Conservation (phyloP, 148 eudicot genomes). For the Rhododendron molle region DNA sequence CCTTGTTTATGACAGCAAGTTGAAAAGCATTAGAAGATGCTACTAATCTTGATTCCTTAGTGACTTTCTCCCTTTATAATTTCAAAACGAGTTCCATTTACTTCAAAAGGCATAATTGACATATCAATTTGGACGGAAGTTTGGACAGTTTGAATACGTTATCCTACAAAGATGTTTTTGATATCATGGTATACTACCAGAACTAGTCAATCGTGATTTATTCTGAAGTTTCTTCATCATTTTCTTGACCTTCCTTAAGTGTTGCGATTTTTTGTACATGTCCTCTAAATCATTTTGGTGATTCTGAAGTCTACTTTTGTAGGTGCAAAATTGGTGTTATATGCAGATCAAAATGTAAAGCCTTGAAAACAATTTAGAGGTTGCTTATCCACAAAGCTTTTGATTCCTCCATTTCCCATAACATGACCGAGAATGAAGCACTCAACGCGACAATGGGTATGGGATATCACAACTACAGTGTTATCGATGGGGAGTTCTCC, state of each 20-base stretch:
- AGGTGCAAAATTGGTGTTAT: background rate
- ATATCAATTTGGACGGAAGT: background rate
- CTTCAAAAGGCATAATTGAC: background rate
- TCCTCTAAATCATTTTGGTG: background rate
- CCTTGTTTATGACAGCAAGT: background rate
- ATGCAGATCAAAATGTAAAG: background rate
- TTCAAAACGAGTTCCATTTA: background rate
- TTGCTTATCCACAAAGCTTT: background rate
- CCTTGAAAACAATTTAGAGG: background rate
- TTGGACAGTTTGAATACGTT: background rate
- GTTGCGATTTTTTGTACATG: background rate
- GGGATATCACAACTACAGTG: slow-evolving; percentile 13
- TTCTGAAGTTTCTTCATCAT: background rate
- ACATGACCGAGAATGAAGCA: slow-evolving; percentile 29
- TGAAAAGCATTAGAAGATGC: background rate
- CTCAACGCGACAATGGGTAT: slow-evolving; percentile 26
- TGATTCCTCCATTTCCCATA: slow-evolving; percentile 6
- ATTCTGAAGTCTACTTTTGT: background rate
- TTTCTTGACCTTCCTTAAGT: background rate
- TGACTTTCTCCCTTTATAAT: background rate
- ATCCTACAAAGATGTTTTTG: background rate
- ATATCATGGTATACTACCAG: background rate
- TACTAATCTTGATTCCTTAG: background rate
- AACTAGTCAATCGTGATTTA: too few relatives aligned
- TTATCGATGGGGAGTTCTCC: slow-evolving; percentile 29